Base-by-base conservation (phyloP, 352 stramenopile genomes). In the Phytopythium boreale region DNA sequence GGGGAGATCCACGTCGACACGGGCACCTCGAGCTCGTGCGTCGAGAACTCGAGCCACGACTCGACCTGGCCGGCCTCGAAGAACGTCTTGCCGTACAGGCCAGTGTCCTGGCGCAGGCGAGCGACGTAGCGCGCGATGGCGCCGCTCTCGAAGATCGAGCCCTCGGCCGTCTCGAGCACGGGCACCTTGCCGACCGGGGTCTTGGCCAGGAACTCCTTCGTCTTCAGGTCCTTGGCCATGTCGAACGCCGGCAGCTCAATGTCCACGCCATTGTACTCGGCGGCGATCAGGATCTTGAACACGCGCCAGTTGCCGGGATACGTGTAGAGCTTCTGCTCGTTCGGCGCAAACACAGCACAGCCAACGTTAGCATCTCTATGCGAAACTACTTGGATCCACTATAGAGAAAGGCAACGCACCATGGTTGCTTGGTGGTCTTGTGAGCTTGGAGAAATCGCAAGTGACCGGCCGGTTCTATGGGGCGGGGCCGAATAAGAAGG, bases 281-380 rank as follows among this genome's bases (percentile, higher is more conserved):
- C 95, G 27, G 95, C 94, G 75, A 99, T 97, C 22, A 98, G 85
- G 61, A 87, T 84, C 80, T 98, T 97, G 70, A 98, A 97, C 60
- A 90, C 93, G 68, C 92, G 87, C 69, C 97, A 97, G 67, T 97
- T 98, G 47, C 79, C 93, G 27, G 76, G 79, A 66, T 93, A 87
- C 49, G 90, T 92, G 80, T 94, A 96, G 24, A 97, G 84, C 68
- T 90, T 96, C 88, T 91, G 67, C 62, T 66, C 59, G 1, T 3
- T 7, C 3, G 34, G 29, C 29, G 7, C n/a, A 64, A 3, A 29
- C 4, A 51, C 26, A 52, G 2, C 20, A 53, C 7, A 1, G 0
- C n/a, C 20, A 37, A 4, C 0, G 49, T 39, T 26, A 52, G 46
- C 49, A 19, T 37, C 15, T 0, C 19, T 12, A 2, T 14, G 43